phyloP scores from a whole-genome alignment of 2,329 filamentous ascomycete genomes.

The Fusarium longipes region DNA sequence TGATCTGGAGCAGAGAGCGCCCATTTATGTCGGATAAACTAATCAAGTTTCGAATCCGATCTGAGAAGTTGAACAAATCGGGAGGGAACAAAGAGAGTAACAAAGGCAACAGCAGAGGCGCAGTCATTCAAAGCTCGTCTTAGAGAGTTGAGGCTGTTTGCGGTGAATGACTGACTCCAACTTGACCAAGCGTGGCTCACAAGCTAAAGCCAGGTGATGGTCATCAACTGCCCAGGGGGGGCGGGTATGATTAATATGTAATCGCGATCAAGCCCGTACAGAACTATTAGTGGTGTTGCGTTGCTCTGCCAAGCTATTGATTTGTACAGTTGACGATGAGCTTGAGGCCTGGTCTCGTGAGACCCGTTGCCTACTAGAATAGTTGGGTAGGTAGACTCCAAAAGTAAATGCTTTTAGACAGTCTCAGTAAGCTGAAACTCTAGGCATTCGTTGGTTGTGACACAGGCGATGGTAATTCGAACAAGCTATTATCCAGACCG shows the following conservation, averaged over 20 bases:
- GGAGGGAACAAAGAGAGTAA: constrained; percentile 11
- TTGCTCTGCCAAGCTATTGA: constrained; percentile 9
- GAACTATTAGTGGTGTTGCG: not conserved
- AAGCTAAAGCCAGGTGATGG: constrained; percentile 31
- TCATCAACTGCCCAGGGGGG: constrained; percentile 14
- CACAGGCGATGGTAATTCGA: constrained; percentile 8
- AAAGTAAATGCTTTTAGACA: constrained; percentile 6
- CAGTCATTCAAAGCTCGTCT: constrained; percentile 9
- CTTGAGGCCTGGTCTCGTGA: constrained; percentile 13
- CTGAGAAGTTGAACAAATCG: not conserved
- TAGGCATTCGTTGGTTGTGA: not conserved
- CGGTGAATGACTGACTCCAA: constrained; percentile 33
- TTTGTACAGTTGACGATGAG: not conserved
- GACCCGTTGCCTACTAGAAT: not conserved
- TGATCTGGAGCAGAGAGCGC: constrained; percentile 45
- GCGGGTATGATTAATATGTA: too few species aligned
- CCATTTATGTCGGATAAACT: constrained; percentile 39
- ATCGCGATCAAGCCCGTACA: constrained; percentile 1
- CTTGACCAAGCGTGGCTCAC: constrained; percentile 29
- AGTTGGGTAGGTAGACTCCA: not conserved
- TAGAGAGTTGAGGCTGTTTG: constrained; percentile 19
- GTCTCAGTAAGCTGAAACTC: not conserved
- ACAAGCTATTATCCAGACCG: not conserved
- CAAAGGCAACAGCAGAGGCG: constrained; percentile 20
- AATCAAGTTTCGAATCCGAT: not conserved